Percentiles rank a stretch among this genome's conserved stretches.
Conservation (phyloP, 139 green algal species). For the Pseudopediastrum boryanum region DNA sequence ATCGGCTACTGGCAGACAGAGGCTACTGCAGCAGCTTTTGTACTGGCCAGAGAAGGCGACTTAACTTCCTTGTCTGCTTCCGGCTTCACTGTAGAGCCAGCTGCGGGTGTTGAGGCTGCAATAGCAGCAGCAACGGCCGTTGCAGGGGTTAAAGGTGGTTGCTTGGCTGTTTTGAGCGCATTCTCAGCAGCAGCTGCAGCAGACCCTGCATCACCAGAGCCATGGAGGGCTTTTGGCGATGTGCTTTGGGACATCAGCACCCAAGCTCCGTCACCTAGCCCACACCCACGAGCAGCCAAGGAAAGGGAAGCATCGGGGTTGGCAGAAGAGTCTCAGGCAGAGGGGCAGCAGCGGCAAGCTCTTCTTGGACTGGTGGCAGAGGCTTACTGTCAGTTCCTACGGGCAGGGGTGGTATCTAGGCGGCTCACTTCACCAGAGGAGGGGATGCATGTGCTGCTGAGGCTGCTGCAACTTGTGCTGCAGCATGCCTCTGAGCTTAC, state of each 20-base stretch:
- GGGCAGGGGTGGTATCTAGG: slow-evolving; percentile 2
- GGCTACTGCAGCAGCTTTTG: no score
- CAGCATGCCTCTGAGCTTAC: slow-evolving; percentile 34
- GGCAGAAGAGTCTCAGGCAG: not conserved
- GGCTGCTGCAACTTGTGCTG: slow-evolving; percentile 48
- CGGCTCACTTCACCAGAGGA: slow-evolving; percentile 35
- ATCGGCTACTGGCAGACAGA: no score
- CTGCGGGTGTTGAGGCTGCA: no score
- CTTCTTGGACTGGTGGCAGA: slow-evolving; percentile 11
- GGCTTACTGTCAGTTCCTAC: slow-evolving; percentile 52
- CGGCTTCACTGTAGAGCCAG: no score
- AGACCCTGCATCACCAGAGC: not conserved
- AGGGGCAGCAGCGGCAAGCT: not conserved
- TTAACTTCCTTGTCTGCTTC: no score
- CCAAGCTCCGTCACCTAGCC: not conserved
- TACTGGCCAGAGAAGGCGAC: no score
- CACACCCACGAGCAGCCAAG: slow-evolving; percentile 4
- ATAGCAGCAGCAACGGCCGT: no score
- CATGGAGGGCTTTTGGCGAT: slow-evolving; percentile 24
- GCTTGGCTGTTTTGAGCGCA: no score
- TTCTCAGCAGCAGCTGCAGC: slow-evolving; percentile 18
- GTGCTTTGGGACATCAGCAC: not conserved
- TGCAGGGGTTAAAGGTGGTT: no score
- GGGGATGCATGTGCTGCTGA: slow-evolving; percentile 46
- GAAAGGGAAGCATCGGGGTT: not conserved